Base-by-base conservation (phyloP, 225 moss, liverwort and hornwort species). In the Climacium dendroides region DNA sequence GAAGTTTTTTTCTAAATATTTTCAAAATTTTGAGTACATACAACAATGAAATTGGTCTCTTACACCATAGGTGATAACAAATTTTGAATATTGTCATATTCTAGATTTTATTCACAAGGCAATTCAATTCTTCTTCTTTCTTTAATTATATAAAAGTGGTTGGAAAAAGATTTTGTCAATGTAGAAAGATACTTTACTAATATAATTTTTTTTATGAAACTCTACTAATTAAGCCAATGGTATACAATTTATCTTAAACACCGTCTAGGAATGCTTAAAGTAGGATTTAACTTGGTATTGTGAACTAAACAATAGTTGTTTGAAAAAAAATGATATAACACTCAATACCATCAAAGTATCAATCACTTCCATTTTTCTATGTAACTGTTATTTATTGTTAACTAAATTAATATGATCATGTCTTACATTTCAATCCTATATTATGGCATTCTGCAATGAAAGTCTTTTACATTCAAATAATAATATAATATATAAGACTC, bases 391-490 rank as follows among this genome's bases (percentile, higher is more conserved):
- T 37, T 39, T 54, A 8, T 26, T 4, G 0, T 4, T 37, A 10
- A 2, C 5, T 57, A 39, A 37, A 28, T 1, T 17, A 25, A 18
- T 13, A 3, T 1, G 5, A 41, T 13, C 8, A 4, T 13, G 6
- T 28, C 39, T 12, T 54, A 23, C 2, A 23, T 24, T 34, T 35
- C 35, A 23, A 3, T 53, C 15, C 53, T 25, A 55, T 37, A 37
- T 25, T 2, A 25, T 37, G 2, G 10, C 0, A 55, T 0, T 78
- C 0, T 55, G 0, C 4, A 15, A 15, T 25, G 0, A 54, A 77
- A 55, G 15, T 37, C 15, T n/a, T 13, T 24, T 24, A 15, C 3
- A 24, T 15, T n/a, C n/a, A 35, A n/a, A 23, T 23, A 9, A 23
- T 34, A 74, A 34, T 0, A 52, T 19, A 0, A 8, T 13, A 22